Base-by-base conservation (phyloP, 805 yeast species). In the Candida quercuum region DNA sequence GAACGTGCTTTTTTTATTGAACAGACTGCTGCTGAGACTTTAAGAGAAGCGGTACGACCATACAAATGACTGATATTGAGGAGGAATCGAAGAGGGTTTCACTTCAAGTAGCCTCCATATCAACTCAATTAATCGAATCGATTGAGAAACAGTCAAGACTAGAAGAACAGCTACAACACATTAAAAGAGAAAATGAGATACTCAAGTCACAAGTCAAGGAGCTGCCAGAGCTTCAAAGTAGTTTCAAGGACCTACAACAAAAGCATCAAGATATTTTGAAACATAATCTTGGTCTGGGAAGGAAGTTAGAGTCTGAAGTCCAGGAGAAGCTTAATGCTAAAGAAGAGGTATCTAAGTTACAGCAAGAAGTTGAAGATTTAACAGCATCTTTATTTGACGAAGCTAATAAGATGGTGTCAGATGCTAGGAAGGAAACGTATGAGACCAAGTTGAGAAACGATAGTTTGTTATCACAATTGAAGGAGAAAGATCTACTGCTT, bases 401-500 rank as follows among this genome's bases (percentile, higher is more conserved):
- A 54, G 96, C 96, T 12, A 86, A 86, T 54, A 71, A 72, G 35
- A 85, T 86, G 86, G 96, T 86, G 6, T 76, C 82, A 34, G 76
- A 79, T 43, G 95, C 95, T 0, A 75, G 85, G 42, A 69, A 76
- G 37, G 83, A 81, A 39, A 73, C 80, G 5, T 71, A 79, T 52
- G 76, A 74, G 24, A 67, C 67, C 43, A 77, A 79, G 48, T 59
- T 74, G 35, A 76, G 78, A 46, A 83, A 83, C 48, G 62, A 71
- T 24, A 77, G 72, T 45, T 56, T 84, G 33, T 49, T 64, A 1
- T 66, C 63, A 6, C 72, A 72, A n/a, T 54, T 85, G 26, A 71
- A 67, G 26, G 96, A 87, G 56, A 80, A 80, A 52, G 87, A 86
- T 50, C 57, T 64, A 13, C 71, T 86, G 12, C 69, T 88, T 28